Base-by-base conservation (phyloP, 1,284 basidiomycete genomes). In the Tausonia pullulans region DNA sequence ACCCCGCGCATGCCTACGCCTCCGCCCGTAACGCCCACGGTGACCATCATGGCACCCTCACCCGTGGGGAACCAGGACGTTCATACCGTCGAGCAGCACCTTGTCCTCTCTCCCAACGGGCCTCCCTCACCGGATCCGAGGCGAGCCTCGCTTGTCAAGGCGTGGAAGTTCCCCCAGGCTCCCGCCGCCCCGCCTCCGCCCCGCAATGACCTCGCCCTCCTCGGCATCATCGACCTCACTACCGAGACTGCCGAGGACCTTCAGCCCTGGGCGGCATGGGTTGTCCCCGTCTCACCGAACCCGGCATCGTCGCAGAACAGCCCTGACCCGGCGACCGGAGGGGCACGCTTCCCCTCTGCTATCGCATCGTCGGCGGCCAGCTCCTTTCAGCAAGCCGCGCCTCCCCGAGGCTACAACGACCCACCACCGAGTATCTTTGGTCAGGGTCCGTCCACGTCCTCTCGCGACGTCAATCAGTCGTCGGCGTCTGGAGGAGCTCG, bases 241-340 rank as follows among this genome's bases (percentile, higher is more conserved):
- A 27, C 14, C 11, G 58, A 59, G 6, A 27, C 27, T 27, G 58
- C 44, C 7, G 62, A 64, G 41, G 64, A 65, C 52, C 48, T 61
- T 50, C 58, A 58, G 55, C 64, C 64, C 9, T 65, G 61, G 14
- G 64, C 41, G 1, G 56, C 64, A 14, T 65, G 64, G 64, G 55
- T 65, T 49, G 64, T 65, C 16, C 64, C 64, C 7, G 27, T 44
- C 13, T 61, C 58, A 5, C 64, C 64, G 39, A 59, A 51, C 58
- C 16, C 58, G 8, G 44, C 27, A 27, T 27, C 27, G 27, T 27
- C 27, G 27, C 27, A 27, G 27, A 27, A 27, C 27, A 27, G 27
- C 27, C 27, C 27, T 27, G 27, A 61, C 39, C 51, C 51, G 3
- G 53, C 57, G 10, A 44, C 52, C 7, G 43, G 16, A 27, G 44